These are phyloP conservation scores for Pseudozyma sp. DNA, from an alignment of 1,284 basidiomycete species.

Conservation along the genomic window DNA sequence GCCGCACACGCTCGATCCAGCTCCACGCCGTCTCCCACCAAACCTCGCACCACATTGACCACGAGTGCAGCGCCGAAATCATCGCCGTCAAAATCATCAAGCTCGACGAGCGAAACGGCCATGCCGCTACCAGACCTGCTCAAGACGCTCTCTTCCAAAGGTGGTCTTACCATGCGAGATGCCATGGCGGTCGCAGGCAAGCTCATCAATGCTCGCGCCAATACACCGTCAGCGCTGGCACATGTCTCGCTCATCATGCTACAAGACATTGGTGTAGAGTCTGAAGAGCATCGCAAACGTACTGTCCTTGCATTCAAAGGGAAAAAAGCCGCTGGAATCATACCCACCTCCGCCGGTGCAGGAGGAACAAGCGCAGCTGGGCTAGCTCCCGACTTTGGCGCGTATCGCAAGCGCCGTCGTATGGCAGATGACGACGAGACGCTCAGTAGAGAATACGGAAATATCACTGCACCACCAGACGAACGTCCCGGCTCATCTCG, in stretches of 20 bases:
- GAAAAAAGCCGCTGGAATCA: conserved; percentile 44
- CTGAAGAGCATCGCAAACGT: conserved; percentile 48
- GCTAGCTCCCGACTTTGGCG: conserved; percentile 32
- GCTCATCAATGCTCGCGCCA: conserved; percentile 52
- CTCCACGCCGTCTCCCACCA: conserved; percentile 21
- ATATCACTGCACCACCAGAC: conserved; percentile 31
- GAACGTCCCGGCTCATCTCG: conserved; percentile 8
- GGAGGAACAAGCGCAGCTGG: conserved; percentile 6
- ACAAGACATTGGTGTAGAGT: conserved; percentile 52
- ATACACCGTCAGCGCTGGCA: conserved; percentile 38
- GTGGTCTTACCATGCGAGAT: conserved; percentile 50
- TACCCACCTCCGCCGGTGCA: conserved; percentile 3
- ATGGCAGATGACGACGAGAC: conserved; percentile 47
- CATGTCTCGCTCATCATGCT: conserved; percentile 49
- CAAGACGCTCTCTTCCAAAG: conserved; percentile 45
- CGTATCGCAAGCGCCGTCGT: conserved; percentile 28
- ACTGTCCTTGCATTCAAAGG: conserved; percentile 55
- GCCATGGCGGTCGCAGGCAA: conserved; percentile 58
- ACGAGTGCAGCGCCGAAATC: background rate
- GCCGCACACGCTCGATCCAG: conserved; percentile 33
- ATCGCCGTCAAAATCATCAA: background rate
- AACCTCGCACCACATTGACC: background rate
- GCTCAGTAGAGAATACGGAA: conserved; percentile 55
- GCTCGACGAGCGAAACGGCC: conserved; percentile 1
- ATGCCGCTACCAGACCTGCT: conserved; percentile 48